Conservation (phyloP, 139 green algal genomes). For the Closterium sp. region DNA sequence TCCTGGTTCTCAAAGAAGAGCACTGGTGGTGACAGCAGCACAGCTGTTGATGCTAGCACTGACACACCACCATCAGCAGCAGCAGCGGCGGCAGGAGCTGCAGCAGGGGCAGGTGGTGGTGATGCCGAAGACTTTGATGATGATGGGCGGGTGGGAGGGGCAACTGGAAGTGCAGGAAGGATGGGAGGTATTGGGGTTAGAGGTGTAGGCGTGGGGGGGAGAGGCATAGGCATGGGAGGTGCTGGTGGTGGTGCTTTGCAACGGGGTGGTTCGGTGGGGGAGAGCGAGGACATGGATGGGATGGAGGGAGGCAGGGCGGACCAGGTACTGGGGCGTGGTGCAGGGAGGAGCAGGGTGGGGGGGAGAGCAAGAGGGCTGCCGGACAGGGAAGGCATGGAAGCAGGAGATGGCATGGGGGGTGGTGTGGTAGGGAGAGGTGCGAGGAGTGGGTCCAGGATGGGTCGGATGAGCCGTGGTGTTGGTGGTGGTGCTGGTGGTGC, state of each 20-base stretch:
- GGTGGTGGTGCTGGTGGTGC: no score
- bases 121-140: background rate
- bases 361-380: background rate
- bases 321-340: background rate
- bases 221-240: no score
- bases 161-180: background rate
- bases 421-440: background rate
- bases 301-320: background rate
- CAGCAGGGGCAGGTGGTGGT: background rate
- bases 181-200: background rate
- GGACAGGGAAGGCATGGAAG: background rate
- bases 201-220: background rate
- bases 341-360: background rate
- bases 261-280: background rate
- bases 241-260: background rate
- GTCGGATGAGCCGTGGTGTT: no score
- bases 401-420: background rate
- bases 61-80: background rate
- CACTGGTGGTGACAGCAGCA: background rate
- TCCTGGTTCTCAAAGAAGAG: background rate
- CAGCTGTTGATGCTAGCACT: background rate
- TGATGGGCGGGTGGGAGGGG: background rate
- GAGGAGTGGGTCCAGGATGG: background rate
- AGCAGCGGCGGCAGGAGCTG: background rate
- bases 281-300: background rate